Evolutionary conservation across 2,329 filamentous ascomycete species (phyloP).

Genomic region (Paracoccidioides brasiliensis): DNA sequence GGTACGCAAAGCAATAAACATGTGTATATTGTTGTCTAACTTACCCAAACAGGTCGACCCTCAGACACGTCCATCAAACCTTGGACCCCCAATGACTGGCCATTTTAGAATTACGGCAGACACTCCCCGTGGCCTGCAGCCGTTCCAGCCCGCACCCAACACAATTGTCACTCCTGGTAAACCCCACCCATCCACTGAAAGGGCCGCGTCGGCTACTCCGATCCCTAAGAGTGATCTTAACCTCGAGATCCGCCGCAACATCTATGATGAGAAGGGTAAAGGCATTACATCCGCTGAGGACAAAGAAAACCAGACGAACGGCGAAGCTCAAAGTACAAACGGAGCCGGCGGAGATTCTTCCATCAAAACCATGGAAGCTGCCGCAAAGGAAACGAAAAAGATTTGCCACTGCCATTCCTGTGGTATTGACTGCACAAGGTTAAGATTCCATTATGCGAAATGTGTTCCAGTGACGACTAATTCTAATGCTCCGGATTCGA

Average conservation of each 20-base stretch:
- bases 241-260: conserved; percentile 84
- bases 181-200: conserved; percentile 55
- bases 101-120: conserved; percentile 95
- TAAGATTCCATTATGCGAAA: conserved; percentile 59
- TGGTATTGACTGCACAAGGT: conserved; percentile 71
- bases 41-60: conserved; percentile 65
- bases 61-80: conserved; percentile 85
- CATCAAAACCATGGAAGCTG: conserved; percentile 49
- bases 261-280: conserved; percentile 86
- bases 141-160: conserved; percentile 82
- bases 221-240: conserved; percentile 69
- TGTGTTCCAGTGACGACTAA: conserved; percentile 42
- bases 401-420: conserved; percentile 77
- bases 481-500: conserved; percentile 47
- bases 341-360: conserved; percentile 43
- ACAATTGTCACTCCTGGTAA: conserved; percentile 51
- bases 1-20: conserved; percentile 39
- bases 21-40: conserved; percentile 5
- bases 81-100: conserved; percentile 90
- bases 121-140: conserved; percentile 84
- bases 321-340: conserved; percentile 60
- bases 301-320: conserved; percentile 52
- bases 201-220: conserved; percentile 50
- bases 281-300: conserved; percentile 59
- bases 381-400: conserved; percentile 50